These are phyloP conservation scores for Gaillardinia entomophila DNA, from an alignment of 805 yeast genomes.

Conservation along the genomic window DNA sequence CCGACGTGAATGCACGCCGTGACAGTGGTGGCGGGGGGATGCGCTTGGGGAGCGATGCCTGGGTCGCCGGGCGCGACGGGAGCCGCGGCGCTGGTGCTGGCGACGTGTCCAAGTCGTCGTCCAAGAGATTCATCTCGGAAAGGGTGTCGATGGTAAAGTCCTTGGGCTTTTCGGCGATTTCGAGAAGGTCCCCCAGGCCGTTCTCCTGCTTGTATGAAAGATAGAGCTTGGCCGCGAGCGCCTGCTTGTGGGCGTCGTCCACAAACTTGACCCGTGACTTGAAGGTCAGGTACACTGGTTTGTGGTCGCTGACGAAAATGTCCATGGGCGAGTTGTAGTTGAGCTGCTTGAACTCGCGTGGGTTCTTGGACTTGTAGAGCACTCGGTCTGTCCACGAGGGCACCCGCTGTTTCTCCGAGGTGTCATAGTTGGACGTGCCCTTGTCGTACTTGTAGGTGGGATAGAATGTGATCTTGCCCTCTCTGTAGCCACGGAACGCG, in stretches of 20 bases:
- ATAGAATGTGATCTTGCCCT: conserved; percentile 66
- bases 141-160: conserved; percentile 23
- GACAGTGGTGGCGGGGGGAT: conserved; percentile 26
- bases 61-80: conserved; percentile 12
- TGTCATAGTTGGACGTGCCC: conserved; percentile 74
- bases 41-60: conserved; percentile 15
- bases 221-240: conserved; percentile 23
- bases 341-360: conserved; percentile 43
- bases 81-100: conserved; percentile 17
- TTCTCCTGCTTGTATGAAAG: conserved; percentile 23
- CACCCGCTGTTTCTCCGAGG: conserved; percentile 85
- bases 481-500: conserved; percentile 72
- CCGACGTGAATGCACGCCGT: conserved; percentile 5
- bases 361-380: conserved; percentile 49
- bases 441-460: conserved; percentile 94
- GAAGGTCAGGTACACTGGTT: conserved; percentile 85
- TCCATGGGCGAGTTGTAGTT: conserved; percentile 62
- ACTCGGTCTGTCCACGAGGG: conserved; percentile 98
- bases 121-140: conserved; percentile 32
- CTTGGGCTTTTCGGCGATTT: background rate
- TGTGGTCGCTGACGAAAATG: conserved; percentile 75
- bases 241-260: conserved; percentile 36
- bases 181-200: conserved; percentile 8
- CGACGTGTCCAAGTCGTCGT: conserved; percentile 14
- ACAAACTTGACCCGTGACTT: conserved; percentile 60